A percentile compares a stretch with the other conserved stretches of the same genome.
Conservation (phyloP, 73 alveolate species). For the Halteria grandinella region DNA sequence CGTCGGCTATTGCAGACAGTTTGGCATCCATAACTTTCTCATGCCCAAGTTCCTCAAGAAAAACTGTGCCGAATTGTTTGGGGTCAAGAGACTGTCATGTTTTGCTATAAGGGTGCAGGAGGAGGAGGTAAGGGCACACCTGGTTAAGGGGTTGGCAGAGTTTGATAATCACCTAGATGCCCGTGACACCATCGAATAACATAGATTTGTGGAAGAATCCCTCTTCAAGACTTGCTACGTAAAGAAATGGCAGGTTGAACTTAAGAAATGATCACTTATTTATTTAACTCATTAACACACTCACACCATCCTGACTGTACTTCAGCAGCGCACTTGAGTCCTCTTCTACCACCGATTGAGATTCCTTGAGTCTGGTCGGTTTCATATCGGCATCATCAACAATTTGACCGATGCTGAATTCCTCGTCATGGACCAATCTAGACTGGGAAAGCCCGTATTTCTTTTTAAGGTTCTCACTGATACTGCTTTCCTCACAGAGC, state of each 20-base stretch:
- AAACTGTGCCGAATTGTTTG: conserved; percentile 9
- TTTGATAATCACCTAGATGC: conserved; percentile 2
- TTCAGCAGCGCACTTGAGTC: too few species aligned
- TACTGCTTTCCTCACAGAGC: too few species aligned
- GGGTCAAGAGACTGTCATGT: conserved; percentile 16
- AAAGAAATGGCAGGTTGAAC: conserved; percentile 36
- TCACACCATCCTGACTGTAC: too few species aligned
- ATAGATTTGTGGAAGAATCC: conserved; percentile 22
- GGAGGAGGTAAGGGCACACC: not conserved
- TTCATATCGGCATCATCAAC: too few species aligned
- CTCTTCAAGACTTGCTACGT: conserved; percentile 20
- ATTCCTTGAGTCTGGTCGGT: too few species aligned
- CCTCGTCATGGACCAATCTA: conserved; percentile 41
- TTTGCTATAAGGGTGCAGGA: conserved; percentile 3
- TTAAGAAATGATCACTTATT: too few species aligned
- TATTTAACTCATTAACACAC: too few species aligned
- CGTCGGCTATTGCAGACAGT: conserved; percentile 25
- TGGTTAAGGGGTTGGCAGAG: not conserved
- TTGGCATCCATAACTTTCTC: conserved; percentile 1
- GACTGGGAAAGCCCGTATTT: too few species aligned
- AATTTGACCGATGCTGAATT: conserved; percentile 25
- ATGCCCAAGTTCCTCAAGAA: conserved; percentile 33
- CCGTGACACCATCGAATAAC: not conserved
- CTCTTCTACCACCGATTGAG: too few species aligned
- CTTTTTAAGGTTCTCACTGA: too few species aligned